phyloP scores from a whole-genome alignment of 2,329 filamentous ascomycete species.

The Hymenotorrendiella dingleyae region DNA sequence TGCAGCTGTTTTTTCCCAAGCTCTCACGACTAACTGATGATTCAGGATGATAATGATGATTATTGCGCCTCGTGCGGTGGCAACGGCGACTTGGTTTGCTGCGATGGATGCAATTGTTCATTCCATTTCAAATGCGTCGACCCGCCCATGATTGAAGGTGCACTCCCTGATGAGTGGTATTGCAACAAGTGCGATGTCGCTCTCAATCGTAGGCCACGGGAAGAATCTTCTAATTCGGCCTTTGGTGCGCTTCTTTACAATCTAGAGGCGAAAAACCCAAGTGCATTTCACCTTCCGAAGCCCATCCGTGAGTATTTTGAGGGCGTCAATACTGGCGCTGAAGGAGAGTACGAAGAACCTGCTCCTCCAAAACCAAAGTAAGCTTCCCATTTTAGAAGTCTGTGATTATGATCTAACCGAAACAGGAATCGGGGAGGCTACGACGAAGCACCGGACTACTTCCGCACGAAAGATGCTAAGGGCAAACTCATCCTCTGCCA shows the following conservation, averaged over 20 bases:
- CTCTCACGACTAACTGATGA: slow-evolving; percentile 21
- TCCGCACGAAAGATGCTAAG: slow-evolving; percentile 63
- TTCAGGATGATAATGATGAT: slow-evolving; percentile 74
- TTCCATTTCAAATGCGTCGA: slow-evolving; percentile 89
- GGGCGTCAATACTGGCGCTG: slow-evolving; percentile 67
- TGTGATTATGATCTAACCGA: slow-evolving; percentile 6
- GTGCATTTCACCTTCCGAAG: slow-evolving; percentile 65
- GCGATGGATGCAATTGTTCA: slow-evolving; percentile 83
- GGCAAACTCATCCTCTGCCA: slow-evolving; percentile 74
- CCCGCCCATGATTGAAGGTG: slow-evolving; percentile 57
- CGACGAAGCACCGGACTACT: slow-evolving; percentile 61
- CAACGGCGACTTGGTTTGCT: slow-evolving; percentile 82
- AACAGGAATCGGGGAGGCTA: slow-evolving; percentile 41
- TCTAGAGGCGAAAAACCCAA: slow-evolving; percentile 64
- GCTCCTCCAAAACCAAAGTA: slow-evolving; percentile 51
- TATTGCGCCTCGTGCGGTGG: slow-evolving; percentile 82
- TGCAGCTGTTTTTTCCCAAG: neutral
- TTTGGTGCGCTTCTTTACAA: slow-evolving; percentile 59
- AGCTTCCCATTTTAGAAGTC: slow-evolving; percentile 35
- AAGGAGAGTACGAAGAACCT: slow-evolving; percentile 68
- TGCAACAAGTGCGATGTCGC: slow-evolving; percentile 65
- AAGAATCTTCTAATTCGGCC: slow-evolving; percentile 41
- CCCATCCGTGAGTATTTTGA: slow-evolving; percentile 71
- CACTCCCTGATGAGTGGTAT: slow-evolving; percentile 73
- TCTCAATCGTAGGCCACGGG: slow-evolving; percentile 33